A percentile compares a stretch with the other conserved stretches of the same genome.
Evolutionary conservation across 441 rosid species (phyloP).

Genomic region (Jatropha podagrica): DNA sequence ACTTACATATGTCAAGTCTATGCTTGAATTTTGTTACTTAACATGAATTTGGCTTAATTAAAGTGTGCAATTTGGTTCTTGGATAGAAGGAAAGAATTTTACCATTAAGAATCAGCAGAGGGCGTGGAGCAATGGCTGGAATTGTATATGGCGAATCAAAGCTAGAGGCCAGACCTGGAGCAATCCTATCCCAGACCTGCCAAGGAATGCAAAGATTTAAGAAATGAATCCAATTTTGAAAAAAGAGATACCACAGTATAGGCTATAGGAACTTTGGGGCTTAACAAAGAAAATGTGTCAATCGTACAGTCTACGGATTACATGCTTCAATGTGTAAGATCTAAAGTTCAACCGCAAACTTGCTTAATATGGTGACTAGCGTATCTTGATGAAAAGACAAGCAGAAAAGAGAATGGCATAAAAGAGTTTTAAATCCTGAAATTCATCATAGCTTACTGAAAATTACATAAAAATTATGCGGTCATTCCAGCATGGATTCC

Average conservation of each 20-base stretch:
- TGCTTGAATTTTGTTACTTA: not conserved
- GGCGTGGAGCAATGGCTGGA: slow-evolving; percentile 72
- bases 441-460: not conserved
- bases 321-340: slow-evolving; percentile 8
- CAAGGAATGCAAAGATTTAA: slow-evolving; percentile 20
- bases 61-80: not conserved
- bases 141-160: slow-evolving; percentile 78
- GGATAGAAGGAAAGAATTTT: slow-evolving; percentile 11
- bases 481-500: not conserved
- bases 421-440: not conserved
- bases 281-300: slow-evolving; percentile 1
- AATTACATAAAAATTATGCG: not conserved
- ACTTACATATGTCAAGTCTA: not conserved
- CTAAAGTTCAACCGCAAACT: not conserved
- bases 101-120: slow-evolving; percentile 77
- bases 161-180: slow-evolving; percentile 79
- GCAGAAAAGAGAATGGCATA: not conserved
- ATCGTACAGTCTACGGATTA: slow-evolving; percentile 1
- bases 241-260: not conserved
- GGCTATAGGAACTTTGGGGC: not conserved
- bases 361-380: not conserved
- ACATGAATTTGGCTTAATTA: not conserved
- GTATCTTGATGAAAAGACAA: slow-evolving; percentile 6
- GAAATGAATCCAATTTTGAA: slow-evolving; percentile 4
- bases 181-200: slow-evolving; percentile 95